Percentiles rank a stretch among this genome's conserved stretches.
Conservation (phyloP, 2,329 filamentous ascomycete species). For the Pleoardoris graminearum region DNA sequence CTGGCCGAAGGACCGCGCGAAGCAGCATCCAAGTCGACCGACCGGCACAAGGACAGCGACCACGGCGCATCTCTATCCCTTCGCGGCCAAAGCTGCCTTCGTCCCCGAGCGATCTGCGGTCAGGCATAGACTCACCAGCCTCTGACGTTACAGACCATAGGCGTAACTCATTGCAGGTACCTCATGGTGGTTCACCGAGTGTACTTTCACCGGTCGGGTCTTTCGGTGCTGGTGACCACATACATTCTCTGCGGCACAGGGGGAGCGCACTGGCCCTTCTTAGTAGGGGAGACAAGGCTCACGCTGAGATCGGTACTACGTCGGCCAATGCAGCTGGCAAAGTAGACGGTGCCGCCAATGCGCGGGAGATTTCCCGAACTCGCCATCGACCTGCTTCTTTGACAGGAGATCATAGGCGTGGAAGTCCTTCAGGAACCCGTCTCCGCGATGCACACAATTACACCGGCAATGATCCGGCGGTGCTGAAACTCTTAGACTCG, state of each 20-base stretch:
- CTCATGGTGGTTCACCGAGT: conserved; percentile 24
- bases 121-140: conserved; percentile 28
- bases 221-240: conserved; percentile 34
- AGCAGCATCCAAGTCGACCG: conserved; percentile 48
- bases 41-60: conserved; percentile 27
- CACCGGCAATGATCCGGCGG: conserved; percentile 70
- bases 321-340: conserved; percentile 67
- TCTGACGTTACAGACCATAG: conserved; percentile 41
- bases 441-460: conserved; percentile 78
- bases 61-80: conserved; percentile 28
- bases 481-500: conserved; percentile 71
- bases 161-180: conserved; percentile 36
- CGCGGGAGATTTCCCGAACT: conserved; percentile 35
- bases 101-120: conserved; percentile 18
- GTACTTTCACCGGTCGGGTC: conserved; percentile 38
- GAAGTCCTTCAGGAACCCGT: conserved; percentile 46
- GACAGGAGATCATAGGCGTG: conserved; percentile 35
- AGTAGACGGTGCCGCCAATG: conserved; percentile 58
- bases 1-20: conserved; percentile 48
- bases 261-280: conserved; percentile 64
- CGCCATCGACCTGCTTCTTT: conserved; percentile 36
- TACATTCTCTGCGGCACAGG: conserved; percentile 51
- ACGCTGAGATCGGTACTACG: conserved; percentile 66
- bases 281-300: conserved; percentile 64
- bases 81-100: conserved; percentile 23